A percentile compares a stretch with the other conserved stretches of the same genome.
phyloP scores from a whole-genome alignment of 2,329 filamentous ascomycete genomes.

The Paraphaeosphaeria sporulosa region DNA sequence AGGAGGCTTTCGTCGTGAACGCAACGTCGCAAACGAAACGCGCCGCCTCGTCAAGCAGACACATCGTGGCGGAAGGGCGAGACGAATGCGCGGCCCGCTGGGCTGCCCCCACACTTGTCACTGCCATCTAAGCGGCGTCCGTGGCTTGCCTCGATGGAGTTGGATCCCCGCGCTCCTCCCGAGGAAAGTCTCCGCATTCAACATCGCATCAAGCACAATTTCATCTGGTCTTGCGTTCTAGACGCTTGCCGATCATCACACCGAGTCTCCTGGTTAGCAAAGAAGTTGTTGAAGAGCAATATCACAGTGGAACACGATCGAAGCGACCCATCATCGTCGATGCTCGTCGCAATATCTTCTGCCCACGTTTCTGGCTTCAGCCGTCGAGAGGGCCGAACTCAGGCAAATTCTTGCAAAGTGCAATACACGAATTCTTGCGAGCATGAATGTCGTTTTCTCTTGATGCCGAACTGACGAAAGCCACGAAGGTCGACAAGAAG shows the following conservation, averaged over 20 bases:
- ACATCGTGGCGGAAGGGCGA: conserved; percentile 3
- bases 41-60: background rate
- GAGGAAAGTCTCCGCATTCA: conserved; percentile 27
- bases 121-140: conserved; percentile 16
- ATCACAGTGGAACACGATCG: background rate
- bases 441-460: background rate
- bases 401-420: background rate
- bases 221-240: background rate
- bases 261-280: background rate
- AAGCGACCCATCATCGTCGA: background rate
- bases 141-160: conserved; percentile 13
- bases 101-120: conserved; percentile 10
- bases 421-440: background rate
- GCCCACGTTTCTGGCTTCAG: background rate
- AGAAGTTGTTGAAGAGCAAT: background rate
- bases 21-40: conserved; percentile 15
- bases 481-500: conserved; percentile 9
- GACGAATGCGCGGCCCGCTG: conserved; percentile 8
- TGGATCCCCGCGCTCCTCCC: conserved; percentile 14
- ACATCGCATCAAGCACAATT: conserved; percentile 13
- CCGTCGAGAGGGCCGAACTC: background rate
- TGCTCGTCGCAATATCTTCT: background rate
- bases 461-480: background rate
- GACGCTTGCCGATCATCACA: background rate
- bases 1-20: conserved; percentile 22